phyloP scores from a whole-genome alignment of 305 asterid genomes.

The Striga hermonthica region DNA sequence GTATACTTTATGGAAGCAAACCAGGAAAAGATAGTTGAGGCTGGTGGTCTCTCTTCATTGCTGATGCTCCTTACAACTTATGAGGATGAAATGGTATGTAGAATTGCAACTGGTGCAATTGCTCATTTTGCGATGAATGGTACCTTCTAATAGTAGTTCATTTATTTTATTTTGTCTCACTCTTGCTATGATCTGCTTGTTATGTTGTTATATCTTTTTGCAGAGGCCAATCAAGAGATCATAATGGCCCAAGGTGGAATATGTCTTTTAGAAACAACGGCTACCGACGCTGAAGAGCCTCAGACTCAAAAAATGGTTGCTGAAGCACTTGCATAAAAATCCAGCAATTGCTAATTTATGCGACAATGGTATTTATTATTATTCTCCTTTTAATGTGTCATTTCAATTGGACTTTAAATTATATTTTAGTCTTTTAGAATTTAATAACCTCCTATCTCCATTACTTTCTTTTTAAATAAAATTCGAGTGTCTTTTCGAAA shows the following conservation, averaged over 20 bases:
- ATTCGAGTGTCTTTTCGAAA: no score
- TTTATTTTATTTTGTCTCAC: background rate
- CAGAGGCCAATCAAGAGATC: conserved; percentile 93
- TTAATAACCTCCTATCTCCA: no score
- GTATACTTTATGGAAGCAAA: conserved; percentile 57
- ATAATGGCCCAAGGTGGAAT: conserved; percentile 98
- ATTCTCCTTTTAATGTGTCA: conserved; percentile 14
- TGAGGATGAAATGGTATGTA: conserved; percentile 89
- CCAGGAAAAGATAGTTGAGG: conserved; percentile 96
- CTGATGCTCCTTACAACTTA: conserved; percentile 88
- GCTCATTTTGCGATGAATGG: conserved; percentile 99
- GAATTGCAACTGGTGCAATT: conserved; percentile 99
- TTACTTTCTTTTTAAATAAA: no score
- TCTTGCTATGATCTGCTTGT: no score
- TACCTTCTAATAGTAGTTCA: conserved; percentile 28
- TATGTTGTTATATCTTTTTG: background rate
- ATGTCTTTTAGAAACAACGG: conserved; percentile 72
- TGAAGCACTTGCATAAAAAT: conserved; percentile 42
- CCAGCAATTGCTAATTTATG: conserved; percentile 81
- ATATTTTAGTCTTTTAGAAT: no score
- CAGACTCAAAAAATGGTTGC: conserved; percentile 99
- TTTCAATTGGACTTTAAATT: background rate
- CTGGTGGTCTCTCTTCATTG: conserved; percentile 95
- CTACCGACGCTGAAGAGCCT: conserved; percentile 94
- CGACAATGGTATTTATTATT: conserved; percentile 82